Base-by-base conservation (phyloP, 352 stramenopile genomes). In the Globisporangium uncinulatum region DNA sequence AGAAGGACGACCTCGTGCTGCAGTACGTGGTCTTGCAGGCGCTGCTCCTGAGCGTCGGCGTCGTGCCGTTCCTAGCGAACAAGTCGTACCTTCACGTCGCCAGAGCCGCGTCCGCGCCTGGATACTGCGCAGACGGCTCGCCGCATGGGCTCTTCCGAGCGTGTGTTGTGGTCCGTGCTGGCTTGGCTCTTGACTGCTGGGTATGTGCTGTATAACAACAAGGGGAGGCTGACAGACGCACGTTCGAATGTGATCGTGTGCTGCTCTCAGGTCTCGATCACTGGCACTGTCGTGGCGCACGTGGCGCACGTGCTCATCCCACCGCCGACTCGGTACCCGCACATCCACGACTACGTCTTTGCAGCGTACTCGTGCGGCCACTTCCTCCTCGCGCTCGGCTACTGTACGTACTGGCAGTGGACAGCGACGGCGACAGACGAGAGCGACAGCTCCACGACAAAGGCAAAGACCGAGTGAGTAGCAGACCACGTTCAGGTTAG, bases 291-390 rank as follows among this genome's bases (percentile, higher is more conserved):
- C 13, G 29, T 65, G 13, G 80, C 92, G 53, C 85, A 95, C 54
- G 24, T 78, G 9, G 71, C 70, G 4, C 79, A 90, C 48, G 60
- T 58, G 8, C 41, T 63, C 34, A 66, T 95, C 29, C 34, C 48
- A 2, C 73, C 83, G 10, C 81, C 85, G 1, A 41, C 57, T 20
- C 76, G 70, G 46, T 92, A 91, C 45, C 85, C 85, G 0, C 83
- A 95, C 62, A 84, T 93, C 63, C 83, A 92, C 61, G 83, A 95
- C 67, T 95, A 93, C 61, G 54, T 89, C 19, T 93, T 95, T 56
- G 83, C 83, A 24, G 67, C 72, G 17, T 93, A 89, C 59, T 89
- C 85, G 24, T 95, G 85, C 57, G 69, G 62, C 8, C 81, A 93
- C 62, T 93, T 95, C 37, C 21, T 88, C 32, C 54, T 91, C 20